Percentiles rank a stretch among this genome's conserved stretches.
phyloP scores from a whole-genome alignment of 495 filamentous ascomycete species.

The Penicillium steckii region DNA sequence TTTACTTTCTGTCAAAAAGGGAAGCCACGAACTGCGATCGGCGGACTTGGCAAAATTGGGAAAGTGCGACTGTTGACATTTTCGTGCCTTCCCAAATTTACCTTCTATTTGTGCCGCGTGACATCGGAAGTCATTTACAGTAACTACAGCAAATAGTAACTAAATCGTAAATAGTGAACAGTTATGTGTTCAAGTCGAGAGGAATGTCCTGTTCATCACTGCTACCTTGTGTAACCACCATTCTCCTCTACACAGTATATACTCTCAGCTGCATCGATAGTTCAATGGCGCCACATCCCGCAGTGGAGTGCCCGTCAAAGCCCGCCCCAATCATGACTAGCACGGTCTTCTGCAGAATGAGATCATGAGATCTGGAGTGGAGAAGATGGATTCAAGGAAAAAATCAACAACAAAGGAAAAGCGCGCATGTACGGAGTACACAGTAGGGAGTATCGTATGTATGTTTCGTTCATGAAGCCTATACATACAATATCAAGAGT shows the following conservation, averaged over 20 bases:
- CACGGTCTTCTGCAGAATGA: conserved; percentile 8
- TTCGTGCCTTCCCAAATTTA: too few species aligned
- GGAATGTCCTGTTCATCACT: too few species aligned
- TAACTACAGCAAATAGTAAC: too few species aligned
- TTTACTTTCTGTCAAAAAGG: too few species aligned
- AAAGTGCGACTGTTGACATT: too few species aligned
- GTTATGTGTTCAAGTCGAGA: too few species aligned
- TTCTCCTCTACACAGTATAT: not conserved
- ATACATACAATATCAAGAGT: too few species aligned
- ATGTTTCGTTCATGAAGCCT: too few species aligned
- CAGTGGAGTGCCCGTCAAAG: not conserved
- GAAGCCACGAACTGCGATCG: not conserved
- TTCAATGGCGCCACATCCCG: not conserved
- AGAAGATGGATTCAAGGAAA: not conserved
- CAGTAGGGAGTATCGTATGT: too few species aligned
- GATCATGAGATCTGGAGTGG: conserved; percentile 6
- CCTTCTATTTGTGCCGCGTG: too few species aligned
- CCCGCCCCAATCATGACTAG: not conserved
- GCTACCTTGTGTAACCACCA: not conserved
- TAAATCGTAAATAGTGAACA: too few species aligned
- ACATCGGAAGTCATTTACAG: too few species aligned
- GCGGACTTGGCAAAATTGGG: not conserved
- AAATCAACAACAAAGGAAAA: not conserved
- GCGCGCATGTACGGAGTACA: not conserved
- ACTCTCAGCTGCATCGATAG: conserved; percentile 7